A percentile compares a stretch with the other conserved stretches of the same genome.
phyloP scores from a whole-genome alignment of 139 green algal genomes.

The Astrephomene gubernaculifera region DNA sequence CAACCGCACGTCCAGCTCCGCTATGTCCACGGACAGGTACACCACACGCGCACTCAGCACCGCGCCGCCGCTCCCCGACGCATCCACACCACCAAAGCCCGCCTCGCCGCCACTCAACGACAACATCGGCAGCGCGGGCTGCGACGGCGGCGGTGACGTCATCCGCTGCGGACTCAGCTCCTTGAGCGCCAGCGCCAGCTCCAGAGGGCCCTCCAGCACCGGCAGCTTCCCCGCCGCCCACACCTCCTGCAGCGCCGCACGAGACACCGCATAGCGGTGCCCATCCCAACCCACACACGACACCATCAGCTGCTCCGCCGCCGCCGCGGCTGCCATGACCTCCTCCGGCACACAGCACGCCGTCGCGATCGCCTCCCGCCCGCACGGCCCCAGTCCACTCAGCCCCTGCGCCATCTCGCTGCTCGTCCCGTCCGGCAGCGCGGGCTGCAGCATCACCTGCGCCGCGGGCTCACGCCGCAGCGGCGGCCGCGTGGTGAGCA shows the following conservation, averaged over 20 bases:
- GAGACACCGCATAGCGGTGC: conserved; percentile 41
- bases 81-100: neutral
- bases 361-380: neutral
- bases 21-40: conserved; percentile 51
- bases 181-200: conserved; percentile 48
- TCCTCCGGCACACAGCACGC: conserved; percentile 21
- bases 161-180: neutral
- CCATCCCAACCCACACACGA: conserved; percentile 43
- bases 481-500: conserved; percentile 47
- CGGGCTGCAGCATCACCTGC: neutral
- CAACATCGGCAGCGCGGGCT: neutral
- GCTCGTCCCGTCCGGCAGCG: conserved; percentile 9
- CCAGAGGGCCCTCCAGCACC: conserved; percentile 60
- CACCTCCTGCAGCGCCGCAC: conserved; percentile 38
- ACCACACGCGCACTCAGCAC: conserved; percentile 16
- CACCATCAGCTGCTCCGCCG: conserved; percentile 20
- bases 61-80: neutral
- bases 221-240: conserved; percentile 51
- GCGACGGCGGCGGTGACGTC: neutral
- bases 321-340: neutral
- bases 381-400: neutral
- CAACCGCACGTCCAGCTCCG: conserved; percentile 59
- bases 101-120: neutral
- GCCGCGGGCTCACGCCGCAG: conserved; percentile 31
- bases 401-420: neutral